Base-by-base conservation (phyloP, 495 filamentous ascomycete species). In the Xylaria venustula region DNA sequence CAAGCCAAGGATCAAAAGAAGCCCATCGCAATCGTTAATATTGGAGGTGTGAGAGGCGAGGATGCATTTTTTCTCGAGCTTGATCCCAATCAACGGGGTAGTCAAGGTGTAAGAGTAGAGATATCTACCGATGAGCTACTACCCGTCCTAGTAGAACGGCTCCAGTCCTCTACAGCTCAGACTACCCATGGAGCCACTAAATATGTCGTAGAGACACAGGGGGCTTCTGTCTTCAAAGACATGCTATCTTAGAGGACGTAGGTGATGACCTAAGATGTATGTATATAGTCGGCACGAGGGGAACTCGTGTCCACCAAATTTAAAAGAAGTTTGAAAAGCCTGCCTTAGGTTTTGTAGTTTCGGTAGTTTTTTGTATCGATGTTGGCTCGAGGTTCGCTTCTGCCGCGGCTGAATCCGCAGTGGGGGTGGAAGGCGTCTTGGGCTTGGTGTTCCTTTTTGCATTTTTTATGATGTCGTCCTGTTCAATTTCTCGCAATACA, bases 1-100 rank as follows among this genome's bases (percentile, higher is more conserved):
- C 77, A 87, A 58, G 93, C 93, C 8, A 88, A 88, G 60, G 88
- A 92, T 63, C 79, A 83, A 64, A 88, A 87, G 8, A 93, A 93
- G 86, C 88, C 91, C 2, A 87, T 98, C 69, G 93, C 84, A 0
- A 85, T 95, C 50, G 76, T 96, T 54, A 96, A 93, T 67, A 75
- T 94, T 9, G 91, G 91, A 14, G 91, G 91, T 7, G 88, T 93
- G 19, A 82, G 91, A 64, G 91, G 90, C 42, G 91, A 96, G 68
- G 82, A 88, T 8, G 67, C 75, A 23, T 85, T 96, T 53, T 90
- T 90, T 71, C 77, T 75, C 5, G 69, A 80, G 48, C 47, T 84
- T 42, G 69, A 76, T 49, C 74, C 77, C 2, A 64, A 65, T 1
- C 83, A 86, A 54, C 20, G 59, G 9, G 85, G 85, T 30, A 64